Percentiles rank a stretch among this genome's conserved stretches.
Evolutionary conservation across 164 flowering plant genomes (phyloP).

Genomic region (Vitis cinerea): DNA sequence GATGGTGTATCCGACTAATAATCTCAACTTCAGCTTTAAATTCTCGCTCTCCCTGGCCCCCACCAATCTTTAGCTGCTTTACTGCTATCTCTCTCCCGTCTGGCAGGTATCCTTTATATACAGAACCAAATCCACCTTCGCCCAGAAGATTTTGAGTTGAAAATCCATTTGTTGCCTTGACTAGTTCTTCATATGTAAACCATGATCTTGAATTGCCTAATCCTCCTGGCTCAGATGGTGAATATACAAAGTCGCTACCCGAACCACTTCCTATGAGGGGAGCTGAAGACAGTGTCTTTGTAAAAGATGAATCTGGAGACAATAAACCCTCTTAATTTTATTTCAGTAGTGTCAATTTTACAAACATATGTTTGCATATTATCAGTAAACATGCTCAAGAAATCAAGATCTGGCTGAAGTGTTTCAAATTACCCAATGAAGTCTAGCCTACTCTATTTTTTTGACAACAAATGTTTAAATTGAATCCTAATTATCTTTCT

Average conservation of each 20-base stretch:
- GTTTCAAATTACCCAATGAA: no score
- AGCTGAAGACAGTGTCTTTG: constrained; percentile 38
- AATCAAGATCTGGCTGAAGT: neutral
- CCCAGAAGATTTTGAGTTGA: constrained; percentile 75
- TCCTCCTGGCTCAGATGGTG: constrained; percentile 58
- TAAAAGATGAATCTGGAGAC: constrained; percentile 38
- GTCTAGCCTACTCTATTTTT: no score
- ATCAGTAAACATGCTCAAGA: neutral
- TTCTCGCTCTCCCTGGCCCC: constrained; percentile 89
- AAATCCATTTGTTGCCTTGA: constrained; percentile 70
- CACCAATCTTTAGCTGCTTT: constrained; percentile 77
- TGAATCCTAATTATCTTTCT: no score
- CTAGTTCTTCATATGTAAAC: constrained; percentile 70
- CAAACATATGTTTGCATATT: neutral
- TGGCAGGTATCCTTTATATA: constrained; percentile 63
- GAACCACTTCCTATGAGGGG: constrained; percentile 47
- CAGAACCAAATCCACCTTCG: constrained; percentile 90
- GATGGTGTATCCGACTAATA: constrained; percentile 73
- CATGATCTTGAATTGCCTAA: constrained; percentile 68
- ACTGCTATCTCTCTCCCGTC: constrained; percentile 91
- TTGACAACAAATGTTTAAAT: no score
- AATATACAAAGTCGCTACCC: constrained; percentile 31
- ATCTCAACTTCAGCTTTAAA: constrained; percentile 81
- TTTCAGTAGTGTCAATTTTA: neutral
- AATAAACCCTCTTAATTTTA: constrained; percentile 1